Conservation (phyloP, 1,284 basidiomycete species). For the Leccinum pseudoinsigne region DNA sequence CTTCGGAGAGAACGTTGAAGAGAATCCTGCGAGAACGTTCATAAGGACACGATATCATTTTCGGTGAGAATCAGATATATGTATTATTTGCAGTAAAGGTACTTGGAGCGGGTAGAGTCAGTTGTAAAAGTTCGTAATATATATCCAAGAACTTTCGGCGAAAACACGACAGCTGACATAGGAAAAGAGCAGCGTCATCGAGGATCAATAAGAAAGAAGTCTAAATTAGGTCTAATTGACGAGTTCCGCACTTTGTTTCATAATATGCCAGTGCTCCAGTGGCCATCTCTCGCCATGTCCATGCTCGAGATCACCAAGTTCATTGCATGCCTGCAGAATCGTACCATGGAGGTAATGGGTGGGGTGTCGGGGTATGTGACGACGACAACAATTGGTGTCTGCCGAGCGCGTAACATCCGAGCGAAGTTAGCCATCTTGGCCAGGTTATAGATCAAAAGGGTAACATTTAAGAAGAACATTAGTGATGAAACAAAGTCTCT, state of each 20-base stretch:
- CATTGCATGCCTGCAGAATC: slow-evolving; percentile 87
- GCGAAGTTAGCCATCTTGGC: too few relatives aligned
- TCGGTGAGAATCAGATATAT: too few relatives aligned
- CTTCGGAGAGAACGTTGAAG: too few relatives aligned
- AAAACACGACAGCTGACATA: slow-evolving; percentile 7
- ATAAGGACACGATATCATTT: too few relatives aligned
- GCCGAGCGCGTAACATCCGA: too few relatives aligned
- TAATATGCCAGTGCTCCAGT: slow-evolving; percentile 67
- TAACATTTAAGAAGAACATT: too few relatives aligned
- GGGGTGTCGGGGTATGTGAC: slow-evolving; percentile 96
- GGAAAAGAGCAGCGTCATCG: slow-evolving; percentile 2
- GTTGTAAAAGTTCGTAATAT: slow-evolving; percentile 16
- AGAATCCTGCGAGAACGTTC: too few relatives aligned
- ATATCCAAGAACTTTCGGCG: slow-evolving; percentile 24
- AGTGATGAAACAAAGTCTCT: too few relatives aligned
- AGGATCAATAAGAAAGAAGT: background rate
- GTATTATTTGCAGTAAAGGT: too few relatives aligned
- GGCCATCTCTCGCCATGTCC: slow-evolving; percentile 77
- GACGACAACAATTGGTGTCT: slow-evolving; percentile 36
- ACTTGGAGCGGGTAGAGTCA: slow-evolving; percentile 1
- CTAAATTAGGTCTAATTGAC: slow-evolving; percentile 42
- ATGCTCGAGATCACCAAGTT: slow-evolving; percentile 90
- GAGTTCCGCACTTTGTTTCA: slow-evolving; percentile 74
- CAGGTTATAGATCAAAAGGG: too few relatives aligned
- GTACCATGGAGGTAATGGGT: slow-evolving; percentile 88